phyloP scores from a whole-genome alignment of 371 early-diverging fungal genomes.

The Choanephora cucurbitarum region DNA sequence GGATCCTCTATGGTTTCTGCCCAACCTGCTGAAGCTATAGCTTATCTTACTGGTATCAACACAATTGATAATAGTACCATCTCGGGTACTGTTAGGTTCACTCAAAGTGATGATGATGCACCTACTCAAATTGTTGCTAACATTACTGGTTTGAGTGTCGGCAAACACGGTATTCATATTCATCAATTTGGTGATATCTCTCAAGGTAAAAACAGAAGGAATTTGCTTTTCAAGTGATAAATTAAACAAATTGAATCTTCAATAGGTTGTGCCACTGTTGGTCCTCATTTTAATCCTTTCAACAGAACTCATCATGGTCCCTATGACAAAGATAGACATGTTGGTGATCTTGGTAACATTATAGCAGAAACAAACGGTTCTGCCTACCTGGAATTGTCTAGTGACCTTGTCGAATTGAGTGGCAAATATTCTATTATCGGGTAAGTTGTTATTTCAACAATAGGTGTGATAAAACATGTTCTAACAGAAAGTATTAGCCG shows the following conservation, averaged over 20 bases:
- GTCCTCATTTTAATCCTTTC: slow-evolving; percentile 83
- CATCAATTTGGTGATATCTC: slow-evolving; percentile 80
- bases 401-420: slow-evolving; percentile 63
- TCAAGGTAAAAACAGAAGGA: slow-evolving; percentile 44
- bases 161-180: slow-evolving; percentile 88
- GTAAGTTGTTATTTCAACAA: slow-evolving; percentile 24
- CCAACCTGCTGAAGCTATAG: slow-evolving; percentile 61
- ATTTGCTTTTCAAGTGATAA: too few species aligned
- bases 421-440: slow-evolving; percentile 78
- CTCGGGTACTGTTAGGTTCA: slow-evolving; percentile 70
- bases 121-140: slow-evolving; percentile 60
- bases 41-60: slow-evolving; percentile 52
- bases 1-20: neutral
- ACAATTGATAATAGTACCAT: slow-evolving; percentile 67
- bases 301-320: slow-evolving; percentile 81
- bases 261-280: slow-evolving; percentile 70
- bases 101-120: slow-evolving; percentile 58
- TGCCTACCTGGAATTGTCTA: slow-evolving; percentile 54
- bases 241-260: too few species aligned
- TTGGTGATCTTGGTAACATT: slow-evolving; percentile 89
- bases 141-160: slow-evolving; percentile 68
- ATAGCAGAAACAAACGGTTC: slow-evolving; percentile 55
- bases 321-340: slow-evolving; percentile 66
- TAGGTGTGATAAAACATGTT: neutral
- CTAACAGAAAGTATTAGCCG: slow-evolving; percentile 46